These are phyloP conservation scores for Boletus pseudopeckii DNA, from an alignment of 768 basidiomycete genomes.

Conservation along the genomic window DNA sequence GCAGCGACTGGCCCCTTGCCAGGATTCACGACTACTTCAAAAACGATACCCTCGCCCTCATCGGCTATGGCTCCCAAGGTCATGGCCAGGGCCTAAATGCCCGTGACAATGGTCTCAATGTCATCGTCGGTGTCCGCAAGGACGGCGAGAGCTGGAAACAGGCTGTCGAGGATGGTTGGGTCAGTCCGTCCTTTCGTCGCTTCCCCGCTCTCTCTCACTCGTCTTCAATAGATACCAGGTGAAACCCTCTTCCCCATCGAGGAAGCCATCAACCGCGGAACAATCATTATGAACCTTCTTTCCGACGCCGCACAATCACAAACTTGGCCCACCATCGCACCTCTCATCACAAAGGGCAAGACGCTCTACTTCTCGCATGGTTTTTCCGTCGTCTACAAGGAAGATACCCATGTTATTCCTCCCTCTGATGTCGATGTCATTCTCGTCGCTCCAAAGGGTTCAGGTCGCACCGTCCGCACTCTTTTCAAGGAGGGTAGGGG, in stretches of 20 bases:
- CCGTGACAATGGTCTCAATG: conserved; percentile 97
- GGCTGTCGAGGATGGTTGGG: conserved; percentile 95
- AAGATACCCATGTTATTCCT: conserved; percentile 91
- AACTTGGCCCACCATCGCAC: conserved; percentile 86
- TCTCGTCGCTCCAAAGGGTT: conserved; percentile 98
- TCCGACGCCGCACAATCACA: conserved; percentile 99
- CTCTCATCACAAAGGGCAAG: conserved; percentile 99
- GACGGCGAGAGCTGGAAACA: conserved; percentile 96
- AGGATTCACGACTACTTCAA: conserved; percentile 99
- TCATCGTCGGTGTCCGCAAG: conserved; percentile 97
- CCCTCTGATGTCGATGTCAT: conserved; percentile 97
- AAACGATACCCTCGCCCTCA: conserved; percentile 97
- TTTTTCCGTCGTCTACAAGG: conserved; percentile 98
- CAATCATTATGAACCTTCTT: conserved; percentile 99
- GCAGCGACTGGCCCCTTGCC: conserved; percentile 94
- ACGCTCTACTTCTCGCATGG: conserved; percentile 99
- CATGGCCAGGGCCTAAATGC: conserved; percentile 99
- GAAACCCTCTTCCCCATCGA: conserved; percentile 98
- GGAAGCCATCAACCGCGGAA: conserved; percentile 92
- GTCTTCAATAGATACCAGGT: conserved; percentile 68
- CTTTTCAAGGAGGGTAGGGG: conserved; percentile 99
- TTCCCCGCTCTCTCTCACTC: not conserved
- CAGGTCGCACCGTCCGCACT: conserved; percentile 97
- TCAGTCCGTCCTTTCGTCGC: conserved; percentile 32
- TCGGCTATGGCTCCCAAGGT: conserved; percentile 98